Conservation (phyloP, 441 rosid species). For the Pelargonium citronellum region DNA sequence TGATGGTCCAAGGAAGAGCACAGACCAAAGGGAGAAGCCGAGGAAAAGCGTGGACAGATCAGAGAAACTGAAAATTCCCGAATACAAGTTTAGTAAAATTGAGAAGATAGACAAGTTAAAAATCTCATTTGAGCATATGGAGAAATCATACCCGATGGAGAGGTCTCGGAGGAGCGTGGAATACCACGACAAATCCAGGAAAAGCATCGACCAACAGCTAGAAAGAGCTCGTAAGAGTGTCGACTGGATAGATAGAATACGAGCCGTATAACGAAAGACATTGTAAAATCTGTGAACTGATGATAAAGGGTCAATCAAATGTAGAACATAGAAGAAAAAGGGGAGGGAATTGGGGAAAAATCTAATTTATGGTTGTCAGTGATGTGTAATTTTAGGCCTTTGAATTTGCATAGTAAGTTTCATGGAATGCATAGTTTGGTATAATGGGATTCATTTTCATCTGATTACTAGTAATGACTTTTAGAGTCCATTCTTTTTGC, state of each 20-base stretch:
- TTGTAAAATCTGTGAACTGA: background rate
- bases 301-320: no score
- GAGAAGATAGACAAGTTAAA: constrained; percentile 51
- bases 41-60: constrained; percentile 43
- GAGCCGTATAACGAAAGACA: constrained; percentile 17
- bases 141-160: constrained; percentile 52
- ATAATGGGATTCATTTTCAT: background rate
- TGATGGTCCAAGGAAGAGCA: constrained; percentile 51
- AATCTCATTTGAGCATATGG: constrained; percentile 49
- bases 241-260: constrained; percentile 57
- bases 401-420: background rate
- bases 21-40: constrained; percentile 47
- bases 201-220: constrained; percentile 33
- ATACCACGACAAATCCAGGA: constrained; percentile 49
- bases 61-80: constrained; percentile 48
- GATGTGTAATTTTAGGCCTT: background rate
- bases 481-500: no score
- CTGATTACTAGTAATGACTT: background rate
- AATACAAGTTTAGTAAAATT: constrained; percentile 53
- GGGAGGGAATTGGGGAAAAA: background rate
- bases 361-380: background rate
- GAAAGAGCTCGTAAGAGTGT: constrained; percentile 59
- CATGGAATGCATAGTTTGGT: constrained; percentile 1
- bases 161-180: constrained; percentile 62
- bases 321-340: background rate